Conservation (phyloP, 2,329 filamentous ascomycete species). For the Ophiocordyceps camponoti-rufipedis region DNA sequence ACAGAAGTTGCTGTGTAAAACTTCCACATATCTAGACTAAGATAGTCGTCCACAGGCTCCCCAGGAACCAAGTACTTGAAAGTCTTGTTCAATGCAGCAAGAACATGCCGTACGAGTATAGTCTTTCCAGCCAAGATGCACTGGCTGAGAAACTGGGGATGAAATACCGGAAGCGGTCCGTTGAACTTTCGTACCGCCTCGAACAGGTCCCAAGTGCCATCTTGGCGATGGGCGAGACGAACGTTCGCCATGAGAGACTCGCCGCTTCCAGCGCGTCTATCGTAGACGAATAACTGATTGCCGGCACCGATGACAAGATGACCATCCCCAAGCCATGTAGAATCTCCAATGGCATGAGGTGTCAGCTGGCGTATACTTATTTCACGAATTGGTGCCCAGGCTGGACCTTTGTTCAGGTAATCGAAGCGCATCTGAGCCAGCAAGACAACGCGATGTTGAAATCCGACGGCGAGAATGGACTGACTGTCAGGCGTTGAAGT, state of each 20-base stretch:
- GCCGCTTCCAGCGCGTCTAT: constrained; percentile 50
- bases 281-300: constrained; percentile 77
- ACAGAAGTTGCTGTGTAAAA: constrained; percentile 1
- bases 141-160: constrained; percentile 79
- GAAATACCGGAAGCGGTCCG: constrained; percentile 73
- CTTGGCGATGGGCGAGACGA: constrained; percentile 27
- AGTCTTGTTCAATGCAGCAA: constrained; percentile 54
- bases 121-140: constrained; percentile 70
- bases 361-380: constrained; percentile 68
- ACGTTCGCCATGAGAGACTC: constrained; percentile 37
- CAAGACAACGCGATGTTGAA: constrained; percentile 67
- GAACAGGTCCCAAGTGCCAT: constrained; percentile 51
- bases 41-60: constrained; percentile 60
- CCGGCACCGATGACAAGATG: constrained; percentile 77
- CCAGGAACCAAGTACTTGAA: constrained; percentile 73
- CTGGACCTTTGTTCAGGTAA: constrained; percentile 74
- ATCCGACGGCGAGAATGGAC: constrained; percentile 81
- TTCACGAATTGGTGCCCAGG: constrained; percentile 72
- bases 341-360: constrained; percentile 81
- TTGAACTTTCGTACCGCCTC: constrained; percentile 71
- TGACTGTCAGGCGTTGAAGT: constrained; percentile 79
- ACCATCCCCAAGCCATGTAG: constrained; percentile 74
- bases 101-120: constrained; percentile 48
- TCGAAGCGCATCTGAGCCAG: constrained; percentile 81
- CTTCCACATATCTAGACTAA: constrained; percentile 26